Conservation (phyloP, 345 rosid species). For the Ailanthus altissimus region DNA sequence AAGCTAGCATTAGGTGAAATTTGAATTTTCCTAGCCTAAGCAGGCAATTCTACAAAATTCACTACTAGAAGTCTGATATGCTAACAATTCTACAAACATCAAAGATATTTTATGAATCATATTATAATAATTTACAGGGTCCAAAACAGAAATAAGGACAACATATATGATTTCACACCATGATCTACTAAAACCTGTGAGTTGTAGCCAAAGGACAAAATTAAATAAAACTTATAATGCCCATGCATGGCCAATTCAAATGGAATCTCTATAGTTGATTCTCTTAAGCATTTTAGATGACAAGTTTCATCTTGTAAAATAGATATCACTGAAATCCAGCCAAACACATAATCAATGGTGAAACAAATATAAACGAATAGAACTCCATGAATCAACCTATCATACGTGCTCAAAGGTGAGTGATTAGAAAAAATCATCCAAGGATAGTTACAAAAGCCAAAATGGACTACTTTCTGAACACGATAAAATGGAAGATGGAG, state of each 20-base stretch:
- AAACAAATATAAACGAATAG: background rate
- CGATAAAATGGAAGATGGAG: too few species aligned
- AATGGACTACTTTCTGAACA: background rate
- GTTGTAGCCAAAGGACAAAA: background rate
- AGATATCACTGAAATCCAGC: background rate
- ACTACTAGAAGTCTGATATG: background rate
- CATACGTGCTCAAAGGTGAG: background rate
- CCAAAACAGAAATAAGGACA: background rate
- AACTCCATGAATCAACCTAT: background rate
- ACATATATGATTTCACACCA: too few species aligned
- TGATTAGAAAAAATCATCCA: background rate
- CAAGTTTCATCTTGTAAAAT: background rate
- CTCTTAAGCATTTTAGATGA: background rate
- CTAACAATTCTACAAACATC: background rate
- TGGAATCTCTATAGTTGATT: background rate
- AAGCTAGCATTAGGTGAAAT: too few species aligned
- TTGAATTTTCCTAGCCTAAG: background rate
- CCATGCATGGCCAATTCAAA: background rate
- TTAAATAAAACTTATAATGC: background rate
- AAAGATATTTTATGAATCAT: background rate
- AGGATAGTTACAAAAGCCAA: background rate
- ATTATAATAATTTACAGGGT: background rate
- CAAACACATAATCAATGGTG: background rate
- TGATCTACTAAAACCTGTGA: background rate
- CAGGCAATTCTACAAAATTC: background rate